A percentile compares a stretch with the other conserved stretches of the same genome.
phyloP scores from a whole-genome alignment of 2,329 filamentous ascomycete species.

The Pezicula rhizophila region DNA sequence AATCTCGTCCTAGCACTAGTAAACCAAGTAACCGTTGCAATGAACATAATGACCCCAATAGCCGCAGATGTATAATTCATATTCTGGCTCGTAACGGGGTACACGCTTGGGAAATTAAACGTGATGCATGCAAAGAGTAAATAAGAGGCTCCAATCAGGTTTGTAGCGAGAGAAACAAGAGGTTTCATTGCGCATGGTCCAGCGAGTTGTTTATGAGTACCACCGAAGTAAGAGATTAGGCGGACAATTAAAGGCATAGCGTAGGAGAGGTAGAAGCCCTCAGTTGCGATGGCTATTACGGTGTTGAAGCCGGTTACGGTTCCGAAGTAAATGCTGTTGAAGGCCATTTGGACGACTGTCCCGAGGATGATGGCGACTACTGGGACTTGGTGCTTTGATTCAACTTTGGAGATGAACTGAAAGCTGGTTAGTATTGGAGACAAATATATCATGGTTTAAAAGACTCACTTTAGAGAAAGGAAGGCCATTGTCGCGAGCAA shows the following conservation, averaged over 20 bases:
- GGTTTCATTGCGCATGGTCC: constrained; percentile 36
- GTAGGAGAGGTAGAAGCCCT: constrained; percentile 54
- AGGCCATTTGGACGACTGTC: constrained; percentile 41
- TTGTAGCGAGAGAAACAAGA: constrained; percentile 31
- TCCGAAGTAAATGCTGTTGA: constrained; percentile 50
- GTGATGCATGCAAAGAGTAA: constrained; percentile 48
- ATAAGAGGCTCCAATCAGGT: constrained; percentile 44
- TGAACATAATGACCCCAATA: constrained; percentile 45
- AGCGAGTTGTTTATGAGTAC: constrained; percentile 30
- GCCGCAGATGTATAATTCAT: constrained; percentile 56
- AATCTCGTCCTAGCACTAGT: constrained; percentile 44
- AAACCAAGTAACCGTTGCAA: constrained; percentile 45
- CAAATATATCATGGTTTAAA: too few species aligned
- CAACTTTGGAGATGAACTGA: constrained; percentile 36
- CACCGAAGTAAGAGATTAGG: constrained; percentile 38
- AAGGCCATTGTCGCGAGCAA: constrained; percentile 45
- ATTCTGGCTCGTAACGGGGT: constrained; percentile 44
- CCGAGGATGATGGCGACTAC: constrained; percentile 43
- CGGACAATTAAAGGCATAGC: constrained; percentile 47
- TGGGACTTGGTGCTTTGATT: constrained; percentile 39
- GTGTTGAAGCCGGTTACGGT: constrained; percentile 49
- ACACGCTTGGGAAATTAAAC: constrained; percentile 47
- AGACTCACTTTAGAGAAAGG: constrained; percentile 36
- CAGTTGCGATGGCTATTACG: constrained; percentile 49
- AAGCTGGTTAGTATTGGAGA: too few species aligned